Evolutionary conservation across 306 rosid genomes (phyloP), one percentile per base, ranked within the genome.

Genomic region (Castanea mollissima): DNA sequence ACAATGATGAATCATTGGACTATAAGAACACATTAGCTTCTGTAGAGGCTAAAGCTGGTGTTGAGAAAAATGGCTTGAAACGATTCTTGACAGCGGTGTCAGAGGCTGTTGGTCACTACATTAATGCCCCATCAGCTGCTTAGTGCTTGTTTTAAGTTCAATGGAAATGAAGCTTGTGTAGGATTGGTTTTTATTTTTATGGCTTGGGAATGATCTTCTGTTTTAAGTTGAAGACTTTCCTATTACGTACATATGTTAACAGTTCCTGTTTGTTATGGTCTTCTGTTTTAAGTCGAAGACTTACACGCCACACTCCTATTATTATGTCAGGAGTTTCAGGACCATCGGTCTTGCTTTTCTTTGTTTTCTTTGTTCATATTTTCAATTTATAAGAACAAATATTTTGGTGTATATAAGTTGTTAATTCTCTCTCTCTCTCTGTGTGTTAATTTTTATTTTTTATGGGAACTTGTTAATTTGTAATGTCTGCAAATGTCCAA

Each of bases 1-100:
- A 92, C 29, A 80, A 87, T 8, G 98, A 94, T 67, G 91, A 94
- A 82, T 82, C 90, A 6, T 76, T 92, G 79, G 88, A 92, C 56
- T 85, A 74, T 21, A 67, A 76, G 57, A 74, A 74, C 60, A 16
- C 32, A 5, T 71, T 78, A 49, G 60, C 15, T 57, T 46, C 70
- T 19, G 31, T 11, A 1, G 74, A 27, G 21, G 60, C 14, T 27
- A 76, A 32, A 55, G 69, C 56, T 14, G 75, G 70, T 38, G 32
- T 18, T 1, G 84, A 41, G 32, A 60, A 41, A 5, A 75, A 57
- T 67, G 69, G 49, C 18, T 73, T 59, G 56, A 64, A 78, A 41
- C 8, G 82, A 10, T 35, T 82, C 20, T 64, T 79, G 57, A 73
- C n/a, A 3, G 86, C 82, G 0, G 25, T 84, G 0, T 49, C 70